These are phyloP conservation scores for Rhodotorula taiwanensis DNA, from an alignment of 768 basidiomycete species.

Conservation along the genomic window DNA sequence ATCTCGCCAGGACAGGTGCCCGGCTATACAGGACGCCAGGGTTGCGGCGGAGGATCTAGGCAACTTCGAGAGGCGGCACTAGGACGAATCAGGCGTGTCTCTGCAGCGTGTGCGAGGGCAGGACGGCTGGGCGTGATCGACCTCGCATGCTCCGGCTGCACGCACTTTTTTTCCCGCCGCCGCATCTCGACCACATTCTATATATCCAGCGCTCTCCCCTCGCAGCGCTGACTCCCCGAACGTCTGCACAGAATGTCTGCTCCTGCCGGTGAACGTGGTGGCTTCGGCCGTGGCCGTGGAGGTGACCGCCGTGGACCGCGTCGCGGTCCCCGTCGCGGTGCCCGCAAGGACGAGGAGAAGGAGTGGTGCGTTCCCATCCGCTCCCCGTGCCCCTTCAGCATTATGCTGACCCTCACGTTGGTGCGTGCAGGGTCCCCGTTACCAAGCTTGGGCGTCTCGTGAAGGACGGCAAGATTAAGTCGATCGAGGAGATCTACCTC, in stretches of 20 bases:
- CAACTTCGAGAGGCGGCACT: too few species aligned
- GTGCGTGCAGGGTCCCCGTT: slow-evolving; percentile 70
- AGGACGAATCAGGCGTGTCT: too few species aligned
- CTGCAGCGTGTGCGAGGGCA: too few species aligned
- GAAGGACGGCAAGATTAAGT: slow-evolving; percentile 99
- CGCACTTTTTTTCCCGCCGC: too few species aligned
- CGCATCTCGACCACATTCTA: too few species aligned
- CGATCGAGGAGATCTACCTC: slow-evolving; percentile 99
- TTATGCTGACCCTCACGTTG: neutral
- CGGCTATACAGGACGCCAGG: too few species aligned
- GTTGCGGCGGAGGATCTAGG: too few species aligned
- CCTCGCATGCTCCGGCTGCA: too few species aligned
- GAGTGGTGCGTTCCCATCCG: slow-evolving; percentile 67
- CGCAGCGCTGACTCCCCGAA: neutral
- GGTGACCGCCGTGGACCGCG: slow-evolving; percentile 57
- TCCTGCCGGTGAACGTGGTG: slow-evolving; percentile 83
- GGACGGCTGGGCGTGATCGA: too few species aligned
- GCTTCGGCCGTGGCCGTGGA: slow-evolving; percentile 68
- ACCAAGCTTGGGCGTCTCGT: slow-evolving; percentile 99
- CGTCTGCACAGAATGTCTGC: slow-evolving; percentile 34
- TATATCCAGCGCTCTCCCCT: too few species aligned
- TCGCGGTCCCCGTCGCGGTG: slow-evolving; percentile 82
- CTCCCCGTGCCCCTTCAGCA: neutral
- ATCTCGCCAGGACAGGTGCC: too few species aligned
- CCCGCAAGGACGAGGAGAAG: slow-evolving; percentile 99